Base-by-base conservation (phyloP, 164 flowering plant genomes). In the Umbellularia californica region DNA sequence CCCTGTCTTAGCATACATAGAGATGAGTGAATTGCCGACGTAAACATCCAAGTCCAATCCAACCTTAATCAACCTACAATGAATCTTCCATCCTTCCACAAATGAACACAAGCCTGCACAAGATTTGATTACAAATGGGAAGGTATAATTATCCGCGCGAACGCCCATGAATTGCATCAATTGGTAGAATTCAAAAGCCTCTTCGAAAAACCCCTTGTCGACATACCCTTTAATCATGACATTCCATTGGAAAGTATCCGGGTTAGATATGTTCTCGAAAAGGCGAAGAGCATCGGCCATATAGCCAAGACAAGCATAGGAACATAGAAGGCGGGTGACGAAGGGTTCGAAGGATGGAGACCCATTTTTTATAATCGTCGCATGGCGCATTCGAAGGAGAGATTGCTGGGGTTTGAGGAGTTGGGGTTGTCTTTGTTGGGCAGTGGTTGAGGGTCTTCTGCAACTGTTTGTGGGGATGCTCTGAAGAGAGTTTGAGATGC, bases 51-150 rank as follows among this genome's bases (percentile, higher is more conserved):
- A 74, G 75, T 82, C 81, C 63, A 88, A 84, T 33, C 92, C 93
- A 11, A 74, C 52, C 77, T 88, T 89, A 30, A 89, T 70, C 71
- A 87, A 1, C 69, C 30, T 79, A 0, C 80, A 78, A 63, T 90
- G 93, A 71, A 88, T 80, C 74, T 79, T 81, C 67, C 72, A 62
- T 5, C 93, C 97, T 52, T 85, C 89, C 0, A 2, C 33, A 70
- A 83, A 73, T 12, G 75, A 76, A 28, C 23, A 62, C 58, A 77
- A 73, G 33, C 77, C 87, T 14, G 74, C 71, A 70, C 88, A 87
- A 3, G 91, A 87, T 78, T 92, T 90, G 70, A 90, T 77, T 23
- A 89, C 88, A 77, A 86, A 86, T 1, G 93, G 90, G 76, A 74
- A 67, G 19, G 82, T 79, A 58, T 75, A 82, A 27, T 76, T 70